Evolutionary conservation across 2,329 filamentous ascomycete genomes (phyloP), one percentile per base, ranked within the genome.

Genomic region (Cyphellophora europaea): DNA sequence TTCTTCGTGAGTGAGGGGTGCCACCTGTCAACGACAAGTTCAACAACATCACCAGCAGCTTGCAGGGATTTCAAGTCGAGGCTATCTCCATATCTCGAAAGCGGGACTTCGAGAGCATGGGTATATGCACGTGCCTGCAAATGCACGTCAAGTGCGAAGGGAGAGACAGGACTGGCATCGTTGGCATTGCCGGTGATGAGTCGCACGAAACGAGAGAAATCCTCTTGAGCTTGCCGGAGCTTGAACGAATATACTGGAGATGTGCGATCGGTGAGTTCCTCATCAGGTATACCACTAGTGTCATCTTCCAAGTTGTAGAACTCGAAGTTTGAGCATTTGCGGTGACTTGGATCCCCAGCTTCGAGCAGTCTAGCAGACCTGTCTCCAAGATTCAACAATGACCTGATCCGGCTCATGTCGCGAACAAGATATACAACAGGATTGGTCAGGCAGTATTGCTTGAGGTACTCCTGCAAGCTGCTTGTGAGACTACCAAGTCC

Each of bases 11-110:
- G 54, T 35, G 68, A 63, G 15, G 63, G 54, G 5, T 64, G 62
- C 70, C 73, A 76, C 29, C 62, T 62, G 53, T 79, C 74, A 32
- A 79, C 65, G 38, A 72, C 70, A 3, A 78, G 56, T 48, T 78
- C 74, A 27, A 77, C 67, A 14, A 69, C 72, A 56, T 79, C 74
- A 5, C 65, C 72, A 6, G 67, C 63, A 5, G 72, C 72, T 52
- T 78, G 72, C 2, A 77, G 57, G 29, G 69, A 62, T 4, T 65
- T 58, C 43, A 74, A 57, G 30, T 71, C 64, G 12, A 63, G 49
- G 17, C 43, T 41, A 2, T 51, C 49, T 5, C 51, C 45, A 13
- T 62, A 43, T 29, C 58, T 52, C 2, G 61, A 62, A 4, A 54
- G 50, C 8, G 54, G 55, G 5, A 64, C 47, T 16, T 58, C 52